A percentile compares a stretch with the other conserved stretches of the same genome.
Conservation (phyloP, 768 basidiomycete genomes). For the Psilocybe subaeruginosa region DNA sequence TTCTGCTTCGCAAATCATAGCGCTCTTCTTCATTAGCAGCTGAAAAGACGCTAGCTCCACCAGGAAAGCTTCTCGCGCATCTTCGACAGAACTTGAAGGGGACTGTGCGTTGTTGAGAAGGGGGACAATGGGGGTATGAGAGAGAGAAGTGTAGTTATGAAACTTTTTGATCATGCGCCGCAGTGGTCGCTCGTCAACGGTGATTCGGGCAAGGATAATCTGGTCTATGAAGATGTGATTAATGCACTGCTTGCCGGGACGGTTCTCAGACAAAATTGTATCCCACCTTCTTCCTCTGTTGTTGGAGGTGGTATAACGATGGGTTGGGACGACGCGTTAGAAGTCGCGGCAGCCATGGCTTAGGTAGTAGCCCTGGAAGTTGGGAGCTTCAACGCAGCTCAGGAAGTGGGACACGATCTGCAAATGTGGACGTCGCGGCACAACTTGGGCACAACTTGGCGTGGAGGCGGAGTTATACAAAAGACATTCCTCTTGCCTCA, state of each 20-base stretch:
- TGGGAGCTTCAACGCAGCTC: neutral
- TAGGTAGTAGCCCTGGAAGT: neutral
- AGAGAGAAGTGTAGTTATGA: constrained; percentile 67
- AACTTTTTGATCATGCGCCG: constrained; percentile 83
- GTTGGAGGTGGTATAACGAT: constrained; percentile 48
- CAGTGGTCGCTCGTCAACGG: constrained; percentile 80
- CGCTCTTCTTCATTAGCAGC: constrained; percentile 73
- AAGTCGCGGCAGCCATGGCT: constrained; percentile 17
- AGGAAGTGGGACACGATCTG: neutral
- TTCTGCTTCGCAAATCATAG: constrained; percentile 87
- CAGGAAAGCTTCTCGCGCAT: constrained; percentile 78
- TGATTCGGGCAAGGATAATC: constrained; percentile 80
- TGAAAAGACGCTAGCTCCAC: constrained; percentile 80
- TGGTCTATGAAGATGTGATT: constrained; percentile 55
- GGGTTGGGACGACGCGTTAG: constrained; percentile 27
- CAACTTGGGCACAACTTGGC: neutral
- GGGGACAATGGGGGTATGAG: constrained; percentile 48
- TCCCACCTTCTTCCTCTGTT: constrained; percentile 65
- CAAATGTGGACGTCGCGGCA: neutral
- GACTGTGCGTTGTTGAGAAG: constrained; percentile 26
- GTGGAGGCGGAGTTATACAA: neutral
- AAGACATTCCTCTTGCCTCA: neutral
- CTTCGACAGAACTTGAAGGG: constrained; percentile 47
- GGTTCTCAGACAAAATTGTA: constrained; percentile 4
- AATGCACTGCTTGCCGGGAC: constrained; percentile 22